Evolutionary conservation across 139 green algal species (phyloP), one percentile per base, ranked within the genome.

Genomic region (Chloropicon primus): DNA sequence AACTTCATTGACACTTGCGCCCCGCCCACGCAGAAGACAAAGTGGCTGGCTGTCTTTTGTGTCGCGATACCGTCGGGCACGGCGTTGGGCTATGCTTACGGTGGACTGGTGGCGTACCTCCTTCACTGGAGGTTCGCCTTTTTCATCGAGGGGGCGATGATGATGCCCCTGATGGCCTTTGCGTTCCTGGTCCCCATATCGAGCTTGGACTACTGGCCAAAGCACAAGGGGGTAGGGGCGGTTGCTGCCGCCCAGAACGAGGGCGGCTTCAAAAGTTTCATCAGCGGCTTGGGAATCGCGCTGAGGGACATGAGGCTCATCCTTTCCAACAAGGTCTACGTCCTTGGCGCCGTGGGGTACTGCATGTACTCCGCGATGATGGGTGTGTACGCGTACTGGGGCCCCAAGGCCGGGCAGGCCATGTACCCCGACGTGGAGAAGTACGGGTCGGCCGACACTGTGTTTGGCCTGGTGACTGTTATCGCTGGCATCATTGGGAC

Each of bases 1-100:
- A 92, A 95, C 0, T 98, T 98, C 82, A 98, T 99, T 22, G 94
- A 97, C 82, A 93, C 97, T 80, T 86, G 88, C 26, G 95, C 95
- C 0, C 95, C 95, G 0, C 53, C 80, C 3, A 74, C 74, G 0
- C 27, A 41, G 10, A 96, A 96, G 84, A 85, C 90, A 1, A 74
- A 77, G 1, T 97, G 93, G 93, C 89, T 97, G 62, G 92, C 88
- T 2, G 82, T 84, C 21, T 80, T 80, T 53, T 80, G 72, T 71
- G 23, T 80, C 10, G 24, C 25, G 1, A 80, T 74, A 25, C 28
- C 76, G 2, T 27, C 53, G 25, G 24, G 74, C 72, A 28, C 25
- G 5, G 72, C 72, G 25, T 17, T 75, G 17, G 72, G 74, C 10
- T 78, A 78, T 22, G 28, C 25, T 5, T 78, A 78, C 74, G 74